Evolutionary conservation across 106 monocot species (phyloP), one percentile per base, ranked within the genome.

Genomic region (Posidonia australis): DNA sequence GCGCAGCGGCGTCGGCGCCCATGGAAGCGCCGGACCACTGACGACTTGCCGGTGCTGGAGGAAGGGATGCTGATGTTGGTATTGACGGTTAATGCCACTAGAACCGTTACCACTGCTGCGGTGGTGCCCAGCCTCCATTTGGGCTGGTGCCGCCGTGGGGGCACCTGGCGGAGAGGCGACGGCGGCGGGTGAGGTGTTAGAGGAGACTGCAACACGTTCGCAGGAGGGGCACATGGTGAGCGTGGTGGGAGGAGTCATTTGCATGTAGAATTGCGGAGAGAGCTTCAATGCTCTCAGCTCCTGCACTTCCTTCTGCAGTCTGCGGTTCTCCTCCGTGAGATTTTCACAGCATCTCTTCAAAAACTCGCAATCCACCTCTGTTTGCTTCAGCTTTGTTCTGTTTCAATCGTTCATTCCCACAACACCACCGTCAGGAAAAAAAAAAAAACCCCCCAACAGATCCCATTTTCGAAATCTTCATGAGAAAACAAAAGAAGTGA

Each of bases 211-310:
- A 42, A 90, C 76, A 32, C 86, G 72, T 76, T 90, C 90, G 66
- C 90, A 90, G 21, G 90, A 90, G 10, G 90, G 90, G 74, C 90
- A 90, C 90, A 90, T 86, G 58, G 86, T 90, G 65, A 90, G 85
- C 54, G 90, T 90, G 17, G 90, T 90, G 6, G 90, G 90, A 26
- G 91, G 91, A 13, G 80, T 78, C 86, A 87, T 87, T 63, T 87
- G 86, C 86, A 84, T 81, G 81, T 84, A 87, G 36, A 83, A 76
- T 54, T 86, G 91, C 1, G 91, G 91, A 0, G 91, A 87, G 1
- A 91, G 76, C 75, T 87, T 92, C 27, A 92, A 64, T 0, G 91
- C 79, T n/a, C 91, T 49, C 16, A 92, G 91, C 62, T 92, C 91
- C 63, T 79, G 81, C 26, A 92, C 79, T 61, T 92, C 91, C 58